Conservation (phyloP, 1,284 basidiomycete genomes). For the Entoloma clypeatum region DNA sequence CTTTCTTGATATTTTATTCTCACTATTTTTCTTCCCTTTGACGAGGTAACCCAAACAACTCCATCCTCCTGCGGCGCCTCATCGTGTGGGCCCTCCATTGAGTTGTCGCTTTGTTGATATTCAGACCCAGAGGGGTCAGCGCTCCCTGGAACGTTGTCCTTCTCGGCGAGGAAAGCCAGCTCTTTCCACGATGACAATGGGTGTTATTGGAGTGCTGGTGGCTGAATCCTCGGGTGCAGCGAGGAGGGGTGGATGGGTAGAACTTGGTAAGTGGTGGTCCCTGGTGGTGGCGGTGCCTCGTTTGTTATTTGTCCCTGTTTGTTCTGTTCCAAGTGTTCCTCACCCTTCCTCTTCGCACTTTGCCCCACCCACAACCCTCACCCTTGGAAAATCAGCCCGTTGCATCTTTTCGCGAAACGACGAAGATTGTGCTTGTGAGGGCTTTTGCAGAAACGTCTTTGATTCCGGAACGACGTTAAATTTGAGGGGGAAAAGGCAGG, state of each 20-base stretch:
- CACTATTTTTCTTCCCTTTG: conserved; percentile 44
- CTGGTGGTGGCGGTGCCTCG: conserved; percentile 19
- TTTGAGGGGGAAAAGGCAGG: neutral
- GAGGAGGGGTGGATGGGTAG: conserved; percentile 10
- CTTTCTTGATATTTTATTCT: conserved; percentile 52
- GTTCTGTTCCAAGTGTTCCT: conserved; percentile 15
- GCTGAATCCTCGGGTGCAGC: neutral
- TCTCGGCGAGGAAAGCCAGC: conserved; percentile 34
- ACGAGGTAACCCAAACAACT: conserved; percentile 26
- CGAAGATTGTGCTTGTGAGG: no score
- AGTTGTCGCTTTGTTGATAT: conserved; percentile 59
- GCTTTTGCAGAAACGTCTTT: no score
- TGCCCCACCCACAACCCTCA: conserved; percentile 1
- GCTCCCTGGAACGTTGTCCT: conserved; percentile 27
- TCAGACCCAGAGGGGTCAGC: conserved; percentile 58
- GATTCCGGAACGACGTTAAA: neutral
- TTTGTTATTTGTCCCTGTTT: conserved; percentile 18
- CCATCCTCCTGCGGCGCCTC: conserved; percentile 30
- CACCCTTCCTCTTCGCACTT: conserved; percentile 13
- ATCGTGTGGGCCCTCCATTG: conserved; percentile 27
- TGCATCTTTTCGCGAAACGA: no score
- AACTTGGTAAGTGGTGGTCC: conserved; percentile 11
- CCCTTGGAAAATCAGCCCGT: no score
- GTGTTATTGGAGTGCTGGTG: conserved; percentile 30
- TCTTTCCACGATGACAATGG: no score